Evolutionary conservation across 306 rosid genomes (phyloP).

Genomic region (Vigna mungo): DNA sequence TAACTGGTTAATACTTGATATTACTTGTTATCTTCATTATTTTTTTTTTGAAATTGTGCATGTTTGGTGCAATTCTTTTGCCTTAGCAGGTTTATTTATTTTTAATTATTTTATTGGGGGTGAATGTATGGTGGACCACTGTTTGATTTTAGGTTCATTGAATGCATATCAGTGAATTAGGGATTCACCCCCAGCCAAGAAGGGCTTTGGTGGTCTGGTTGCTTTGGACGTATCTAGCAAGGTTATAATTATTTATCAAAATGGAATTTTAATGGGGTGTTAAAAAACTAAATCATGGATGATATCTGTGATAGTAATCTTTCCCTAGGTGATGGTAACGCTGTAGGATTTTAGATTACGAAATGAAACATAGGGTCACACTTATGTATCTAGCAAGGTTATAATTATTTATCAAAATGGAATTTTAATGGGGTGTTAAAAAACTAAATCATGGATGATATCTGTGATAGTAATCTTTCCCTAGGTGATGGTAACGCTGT

Average conservation of each 20-base stretch:
- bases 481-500: background rate
- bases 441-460: background rate
- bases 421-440: background rate
- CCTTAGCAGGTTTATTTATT: background rate
- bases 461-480: background rate
- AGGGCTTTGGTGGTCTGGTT: background rate
- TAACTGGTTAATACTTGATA: slow-evolving; percentile 4
- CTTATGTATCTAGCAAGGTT: background rate
- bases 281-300: background rate
- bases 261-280: background rate
- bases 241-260: background rate
- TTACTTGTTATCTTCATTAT: background rate
- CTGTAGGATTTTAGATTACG: background rate
- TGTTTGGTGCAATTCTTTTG: background rate
- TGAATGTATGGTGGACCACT: background rate
- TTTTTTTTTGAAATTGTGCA: slow-evolving; percentile 19
- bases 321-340: background rate
- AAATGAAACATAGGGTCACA: too few relatives aligned
- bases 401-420: background rate
- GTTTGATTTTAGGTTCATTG: slow-evolving; percentile 6
- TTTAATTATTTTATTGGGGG: background rate
- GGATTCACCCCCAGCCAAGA: background rate
- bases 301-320: background rate
- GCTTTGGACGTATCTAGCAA: background rate
- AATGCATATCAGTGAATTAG: background rate